Evolutionary conservation across 768 basidiomycete genomes (phyloP).

Genomic region (Leccinum boreale): DNA sequence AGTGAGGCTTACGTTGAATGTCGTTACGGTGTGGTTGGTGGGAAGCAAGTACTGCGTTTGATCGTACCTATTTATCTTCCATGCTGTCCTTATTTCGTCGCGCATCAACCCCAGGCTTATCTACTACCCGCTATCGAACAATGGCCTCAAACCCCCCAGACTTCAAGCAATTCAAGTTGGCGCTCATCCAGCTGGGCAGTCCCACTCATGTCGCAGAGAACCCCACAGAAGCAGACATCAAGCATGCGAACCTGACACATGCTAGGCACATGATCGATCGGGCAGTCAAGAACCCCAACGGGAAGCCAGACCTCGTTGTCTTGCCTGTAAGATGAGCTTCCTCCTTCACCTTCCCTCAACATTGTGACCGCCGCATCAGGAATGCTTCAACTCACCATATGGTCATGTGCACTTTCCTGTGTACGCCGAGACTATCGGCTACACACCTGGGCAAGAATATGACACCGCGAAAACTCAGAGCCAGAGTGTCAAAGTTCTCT

Average conservation of each 20-base stretch:
- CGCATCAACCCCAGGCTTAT: background rate
- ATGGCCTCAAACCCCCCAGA: conserved; percentile 33
- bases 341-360: background rate
- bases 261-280: conserved; percentile 77
- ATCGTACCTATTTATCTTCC: background rate
- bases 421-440: conserved; percentile 79
- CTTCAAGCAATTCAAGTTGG: conserved; percentile 77
- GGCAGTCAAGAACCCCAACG: conserved; percentile 46
- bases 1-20: conserved; percentile 3
- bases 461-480: conserved; percentile 55
- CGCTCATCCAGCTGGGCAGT: conserved; percentile 86
- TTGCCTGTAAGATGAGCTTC: conserved; percentile 58
- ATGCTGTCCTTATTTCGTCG: conserved; percentile 19
- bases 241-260: conserved; percentile 76
- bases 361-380: conserved; percentile 39
- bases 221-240: conserved; percentile 38
- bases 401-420: conserved; percentile 76
- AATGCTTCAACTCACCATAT: conserved; percentile 88
- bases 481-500: conserved; percentile 80
- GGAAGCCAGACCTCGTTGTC: conserved; percentile 77
- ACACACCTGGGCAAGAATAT: conserved; percentile 53
- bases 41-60: background rate
- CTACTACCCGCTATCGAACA: conserved; percentile 4
- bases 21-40: background rate
- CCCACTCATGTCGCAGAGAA: conserved; percentile 42